Conservation (phyloP, 495 filamentous ascomycete species). For the Aspergillus saccharolyticus region DNA sequence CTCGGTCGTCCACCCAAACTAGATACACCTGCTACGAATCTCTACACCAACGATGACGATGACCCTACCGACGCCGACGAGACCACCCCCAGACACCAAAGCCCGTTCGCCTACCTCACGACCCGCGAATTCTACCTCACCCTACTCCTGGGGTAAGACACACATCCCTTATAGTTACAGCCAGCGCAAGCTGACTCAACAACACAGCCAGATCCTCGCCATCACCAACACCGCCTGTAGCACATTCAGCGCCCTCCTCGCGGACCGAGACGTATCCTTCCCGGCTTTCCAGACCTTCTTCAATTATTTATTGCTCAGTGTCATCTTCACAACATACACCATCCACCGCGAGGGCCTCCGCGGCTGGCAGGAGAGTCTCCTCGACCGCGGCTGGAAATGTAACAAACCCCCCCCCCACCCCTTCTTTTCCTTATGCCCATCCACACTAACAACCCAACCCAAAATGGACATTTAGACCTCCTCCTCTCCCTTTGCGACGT, state of each 20-base stretch:
- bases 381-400: conserved; percentile 82
- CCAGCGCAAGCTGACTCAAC: background rate
- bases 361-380: conserved; percentile 58
- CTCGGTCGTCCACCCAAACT: conserved; percentile 20
- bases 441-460: conserved; percentile 8
- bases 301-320: conserved; percentile 80
- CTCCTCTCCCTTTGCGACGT: conserved; percentile 91
- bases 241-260: conserved; percentile 78
- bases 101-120: conserved; percentile 72
- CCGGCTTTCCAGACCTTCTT: conserved; percentile 97
- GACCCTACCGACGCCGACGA: no score
- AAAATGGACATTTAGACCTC: conserved; percentile 52
- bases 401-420: conserved; percentile 9
- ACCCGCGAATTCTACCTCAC: conserved; percentile 86
- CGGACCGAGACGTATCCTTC: conserved; percentile 64
- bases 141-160: conserved; percentile 62
- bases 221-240: conserved; percentile 86
- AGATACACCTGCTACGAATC: conserved; percentile 22
- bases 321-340: conserved; percentile 78
- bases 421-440: background rate
- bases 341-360: conserved; percentile 76
- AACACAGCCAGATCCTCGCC: conserved; percentile 69
- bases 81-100: conserved; percentile 41
- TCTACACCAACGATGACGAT: no score
- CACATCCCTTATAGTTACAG: background rate